Percentiles rank a stretch among this genome's conserved stretches.
These are phyloP conservation scores for Fusarium siculi DNA, from an alignment of 2,329 filamentous ascomycete genomes.

Conservation along the genomic window DNA sequence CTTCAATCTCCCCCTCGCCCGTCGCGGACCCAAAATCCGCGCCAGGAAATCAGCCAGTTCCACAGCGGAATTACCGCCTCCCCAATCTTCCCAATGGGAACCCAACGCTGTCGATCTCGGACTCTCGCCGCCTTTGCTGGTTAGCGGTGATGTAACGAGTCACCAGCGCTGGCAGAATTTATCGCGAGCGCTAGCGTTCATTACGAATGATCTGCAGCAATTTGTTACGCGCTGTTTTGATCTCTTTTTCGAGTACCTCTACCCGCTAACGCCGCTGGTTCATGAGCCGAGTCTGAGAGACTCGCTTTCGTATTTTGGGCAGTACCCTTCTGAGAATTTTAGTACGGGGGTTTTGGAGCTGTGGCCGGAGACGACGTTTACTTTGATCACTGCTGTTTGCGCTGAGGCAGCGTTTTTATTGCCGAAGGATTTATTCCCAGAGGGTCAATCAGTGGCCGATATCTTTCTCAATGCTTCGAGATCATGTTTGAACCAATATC, in stretches of 20 bases:
- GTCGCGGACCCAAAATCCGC: slow-evolving; percentile 51
- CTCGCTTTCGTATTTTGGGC: slow-evolving; percentile 48
- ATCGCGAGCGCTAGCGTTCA: slow-evolving; percentile 37
- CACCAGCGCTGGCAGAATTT: slow-evolving; percentile 47
- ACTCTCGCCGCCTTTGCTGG: slow-evolving; percentile 39
- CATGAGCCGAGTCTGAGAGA: slow-evolving; percentile 54
- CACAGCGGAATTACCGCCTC: slow-evolving; percentile 31
- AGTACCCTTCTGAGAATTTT: slow-evolving; percentile 22
- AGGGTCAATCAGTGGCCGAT: slow-evolving; percentile 51
- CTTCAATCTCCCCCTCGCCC: slow-evolving; percentile 52
- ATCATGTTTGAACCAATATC: slow-evolving; percentile 51
- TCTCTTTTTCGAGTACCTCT: slow-evolving; percentile 56
- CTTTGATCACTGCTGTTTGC: slow-evolving; percentile 56
- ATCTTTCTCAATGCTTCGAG: slow-evolving; percentile 54
- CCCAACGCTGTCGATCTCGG: slow-evolving; percentile 26
- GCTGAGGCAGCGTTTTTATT: slow-evolving; percentile 55
- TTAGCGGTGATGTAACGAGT: slow-evolving; percentile 17
- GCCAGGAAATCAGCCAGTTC: slow-evolving; percentile 6
- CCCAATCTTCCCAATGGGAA: slow-evolving; percentile 35
- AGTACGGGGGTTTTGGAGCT: slow-evolving; percentile 35
- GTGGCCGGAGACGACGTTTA: slow-evolving; percentile 53
- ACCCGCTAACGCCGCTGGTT: slow-evolving; percentile 54
- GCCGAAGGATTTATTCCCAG: slow-evolving; percentile 53
- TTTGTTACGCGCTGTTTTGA: slow-evolving; percentile 50
- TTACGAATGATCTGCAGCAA: slow-evolving; percentile 40